Conservation (phyloP, 2,329 filamentous ascomycete species). For the Aspergillus luchuensis region DNA sequence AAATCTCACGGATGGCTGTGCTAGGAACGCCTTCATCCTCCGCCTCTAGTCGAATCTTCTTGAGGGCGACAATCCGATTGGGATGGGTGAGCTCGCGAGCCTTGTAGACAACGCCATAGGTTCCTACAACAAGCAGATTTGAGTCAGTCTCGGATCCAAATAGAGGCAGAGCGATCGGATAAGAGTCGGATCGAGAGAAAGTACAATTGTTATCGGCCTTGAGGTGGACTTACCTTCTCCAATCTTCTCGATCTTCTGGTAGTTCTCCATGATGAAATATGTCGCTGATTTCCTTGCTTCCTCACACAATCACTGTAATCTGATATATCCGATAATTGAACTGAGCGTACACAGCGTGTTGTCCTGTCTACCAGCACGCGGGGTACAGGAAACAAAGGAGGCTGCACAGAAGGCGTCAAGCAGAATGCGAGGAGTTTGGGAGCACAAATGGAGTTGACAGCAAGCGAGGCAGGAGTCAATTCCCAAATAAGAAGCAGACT, state of each 20-base stretch:
- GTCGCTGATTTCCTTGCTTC: neutral
- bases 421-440: slow-evolving; percentile 15
- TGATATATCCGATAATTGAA: neutral
- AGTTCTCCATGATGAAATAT: slow-evolving; percentile 75
- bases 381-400: slow-evolving; percentile 17
- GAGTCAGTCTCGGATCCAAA: slow-evolving; percentile 1
- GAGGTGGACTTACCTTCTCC: slow-evolving; percentile 71
- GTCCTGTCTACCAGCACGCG: slow-evolving; percentile 16
- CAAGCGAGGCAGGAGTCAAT: slow-evolving; percentile 12
- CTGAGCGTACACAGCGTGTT: slow-evolving; percentile 2
- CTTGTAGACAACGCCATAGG: slow-evolving; percentile 95
- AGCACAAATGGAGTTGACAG: neutral
- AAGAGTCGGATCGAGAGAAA: neutral
- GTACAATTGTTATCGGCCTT: neutral
- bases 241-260: slow-evolving; percentile 95
- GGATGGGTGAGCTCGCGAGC: slow-evolving; percentile 79
- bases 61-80: slow-evolving; percentile 85
- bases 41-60: slow-evolving; percentile 93
- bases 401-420: slow-evolving; percentile 19
- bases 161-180: neutral
- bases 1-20: slow-evolving; percentile 92
- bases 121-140: slow-evolving; percentile 59
- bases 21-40: slow-evolving; percentile 93
- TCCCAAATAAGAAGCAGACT: neutral
- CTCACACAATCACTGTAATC: slow-evolving; percentile 5